Evolutionary conservation across 2,329 filamentous ascomycete genomes (phyloP), one percentile per base, ranked within the genome.

Genomic region (Penicillium sp.): DNA sequence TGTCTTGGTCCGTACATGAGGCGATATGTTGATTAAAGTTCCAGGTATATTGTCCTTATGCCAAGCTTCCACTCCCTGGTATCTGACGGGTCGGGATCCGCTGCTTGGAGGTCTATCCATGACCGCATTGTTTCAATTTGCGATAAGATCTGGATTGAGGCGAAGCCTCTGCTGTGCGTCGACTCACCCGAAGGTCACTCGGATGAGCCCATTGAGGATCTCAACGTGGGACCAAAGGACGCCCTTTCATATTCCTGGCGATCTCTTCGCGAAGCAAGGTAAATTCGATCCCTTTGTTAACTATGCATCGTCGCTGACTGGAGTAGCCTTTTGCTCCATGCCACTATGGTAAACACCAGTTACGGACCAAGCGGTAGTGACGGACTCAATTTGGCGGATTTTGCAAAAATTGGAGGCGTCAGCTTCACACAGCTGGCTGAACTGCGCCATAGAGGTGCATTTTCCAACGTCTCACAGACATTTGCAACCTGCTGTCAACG

Each of bases 241-340:
- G 82, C 96, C 18, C 75, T 99, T 45, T 97, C 93, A 61, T 99
- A 94, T 71, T 96, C 91, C 59, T 99, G 96, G 82, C 85, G 94
- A 64, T 90, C 91, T 6, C 80, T 97, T n/a, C 93, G 96, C 59
- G 94, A 99, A 74, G 90, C 92, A 25, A 96, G 90, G 88, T 91
- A 76, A 57, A 74, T 52, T 56, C 21, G 38, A 15, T 32, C 15
- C 2, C 18, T 16, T 32, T 38, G 16, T 9, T n/a, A 8, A 42
- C 25, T 34, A 34, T 32, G 18, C 15, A 45, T 27, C 9, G 4
- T 50, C 58, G 60, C 61, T 71, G 58, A 70, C 46, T 3, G 6
- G n/a, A 12, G 18, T 37, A 94, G 91, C 71, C 86, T 90, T 53
- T 76, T 95, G 5, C 79, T 93, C 70, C 83, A 86, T 58, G 79